These are phyloP conservation scores for Eucalyptus lansdowneana DNA, from an alignment of 345 rosid species.

Conservation along the genomic window DNA sequence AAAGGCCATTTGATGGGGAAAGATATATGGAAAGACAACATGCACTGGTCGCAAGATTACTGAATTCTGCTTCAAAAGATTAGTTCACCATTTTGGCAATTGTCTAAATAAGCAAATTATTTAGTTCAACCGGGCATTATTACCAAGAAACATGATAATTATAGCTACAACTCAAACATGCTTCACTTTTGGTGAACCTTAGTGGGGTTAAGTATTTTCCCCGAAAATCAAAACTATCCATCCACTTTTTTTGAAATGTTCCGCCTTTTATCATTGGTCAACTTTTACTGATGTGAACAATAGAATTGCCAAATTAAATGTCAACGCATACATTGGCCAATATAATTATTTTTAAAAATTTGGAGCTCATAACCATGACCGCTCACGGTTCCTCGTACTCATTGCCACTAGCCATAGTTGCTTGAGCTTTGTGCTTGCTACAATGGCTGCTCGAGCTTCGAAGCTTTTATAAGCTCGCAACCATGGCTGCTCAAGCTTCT, in stretches of 20 bases:
- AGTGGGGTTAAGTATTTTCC: background rate
- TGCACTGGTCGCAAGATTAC: background rate
- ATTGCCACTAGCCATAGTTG: background rate
- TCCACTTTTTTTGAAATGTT: background rate
- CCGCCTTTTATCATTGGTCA: background rate
- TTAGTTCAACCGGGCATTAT: background rate
- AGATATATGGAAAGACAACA: background rate
- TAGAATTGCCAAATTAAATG: fast-evolving
- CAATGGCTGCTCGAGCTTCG: background rate
- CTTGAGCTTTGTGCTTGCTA: background rate
- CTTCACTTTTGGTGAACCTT: background rate
- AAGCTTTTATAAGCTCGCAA: background rate
- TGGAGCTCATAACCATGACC: background rate
- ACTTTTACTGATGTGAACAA: background rate
- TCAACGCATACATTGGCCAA: fast-evolving
- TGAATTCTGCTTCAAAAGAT: background rate
- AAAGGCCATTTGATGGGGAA: background rate
- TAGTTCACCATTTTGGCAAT: background rate
- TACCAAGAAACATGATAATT: background rate
- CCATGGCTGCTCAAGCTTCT: background rate
- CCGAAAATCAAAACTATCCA: background rate
- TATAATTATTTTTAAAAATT: background rate
- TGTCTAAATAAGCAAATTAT: background rate
- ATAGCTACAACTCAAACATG: background rate
- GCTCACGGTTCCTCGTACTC: background rate